Percentiles rank a stretch among this genome's conserved stretches.
Conservation (phyloP, 2,329 filamentous ascomycete species). For the Sclerotinia subarctica region DNA sequence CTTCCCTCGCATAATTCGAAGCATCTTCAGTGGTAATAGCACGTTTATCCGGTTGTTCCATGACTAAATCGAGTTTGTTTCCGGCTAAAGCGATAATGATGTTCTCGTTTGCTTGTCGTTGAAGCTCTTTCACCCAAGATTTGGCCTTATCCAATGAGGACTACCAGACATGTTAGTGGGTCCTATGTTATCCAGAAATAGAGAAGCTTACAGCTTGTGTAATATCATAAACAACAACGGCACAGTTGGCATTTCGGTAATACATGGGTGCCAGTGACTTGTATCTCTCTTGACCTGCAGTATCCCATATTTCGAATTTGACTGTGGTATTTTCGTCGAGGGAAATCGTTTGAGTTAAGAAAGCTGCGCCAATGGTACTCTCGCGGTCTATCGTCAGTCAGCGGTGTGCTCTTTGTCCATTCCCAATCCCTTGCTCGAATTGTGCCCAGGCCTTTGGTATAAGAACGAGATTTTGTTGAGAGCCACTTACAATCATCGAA, state of each 20-base stretch:
- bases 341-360: constrained; percentile 97
- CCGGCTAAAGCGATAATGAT: constrained; percentile 98
- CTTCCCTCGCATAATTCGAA: constrained; percentile 91
- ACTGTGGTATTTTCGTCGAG: constrained; percentile 97
- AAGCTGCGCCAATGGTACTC: constrained; percentile 66
- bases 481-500: constrained; percentile 68
- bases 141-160: constrained; percentile 98
- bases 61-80: constrained; percentile 96
- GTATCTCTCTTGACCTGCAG: constrained; percentile 96
- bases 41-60: constrained; percentile 91
- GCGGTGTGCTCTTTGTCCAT: constrained; percentile 13
- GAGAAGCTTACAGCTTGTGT: constrained; percentile 77
- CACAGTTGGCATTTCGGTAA: constrained; percentile 98
- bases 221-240: constrained; percentile 98
- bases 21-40: constrained; percentile 86
- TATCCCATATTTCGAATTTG: constrained; percentile 99
- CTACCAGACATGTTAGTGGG: constrained; percentile 46
- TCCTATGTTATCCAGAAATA: not conserved
- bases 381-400: constrained; percentile 28
- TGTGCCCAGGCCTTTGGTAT: not conserved
- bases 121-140: constrained; percentile 97
- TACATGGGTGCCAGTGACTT: constrained; percentile 99
- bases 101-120: constrained; percentile 98
- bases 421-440: not conserved
- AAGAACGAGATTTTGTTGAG: not conserved